Base-by-base conservation (phyloP, 306 rosid species). In the Castanea crenata region DNA sequence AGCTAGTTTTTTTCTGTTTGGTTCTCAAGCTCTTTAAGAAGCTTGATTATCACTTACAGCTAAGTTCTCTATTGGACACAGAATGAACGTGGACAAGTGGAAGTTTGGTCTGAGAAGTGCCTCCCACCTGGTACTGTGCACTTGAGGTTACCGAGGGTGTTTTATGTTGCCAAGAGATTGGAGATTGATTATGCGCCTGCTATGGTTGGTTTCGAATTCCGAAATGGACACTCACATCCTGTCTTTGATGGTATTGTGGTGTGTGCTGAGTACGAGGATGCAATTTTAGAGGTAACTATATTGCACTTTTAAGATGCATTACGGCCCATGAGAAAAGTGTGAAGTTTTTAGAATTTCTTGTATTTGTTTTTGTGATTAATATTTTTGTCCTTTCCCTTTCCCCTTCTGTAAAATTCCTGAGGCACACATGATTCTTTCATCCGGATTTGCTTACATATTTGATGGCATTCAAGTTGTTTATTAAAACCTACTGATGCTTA, bases 41-140 rank as follows among this genome's bases (percentile, higher is more conserved):
- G 51, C n/a, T 80, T 75, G 81, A 34, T 14, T 73, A 6, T 78
- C 41, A 75, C 82, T 87, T 79, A 85, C 74, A 3, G 74, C 71
- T 83, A 34, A 56, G 31, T 83, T 80, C 71, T 67, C 27, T 72
- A 23, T 83, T 86, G 69, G 70, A 59, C 80, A 55, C 76, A 94
- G 99, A 91, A 91, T 18, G 94, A 92, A 34, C 93, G 90, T 3
- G 99, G 99, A 75, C 96, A 91, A 81, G 97, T 94, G 76, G 97
- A 94, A 1, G 97, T 94, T 73, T 94, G 97, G 99, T 94, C 99
- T 71, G 97, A 94, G 87, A 94, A 94, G 82, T 94, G 99, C 81
- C 99, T 94, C 80, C 97, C 99, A 7, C 97, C 92, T 3, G 99
- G 99, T 61, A 94, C 97, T 10, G 92, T 91, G 83, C 95, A 94